Percentiles rank a stretch among this genome's conserved stretches.
These are phyloP conservation scores for Cardiospermum halicacabum DNA, from an alignment of 345 rosid species.

Conservation along the genomic window DNA sequence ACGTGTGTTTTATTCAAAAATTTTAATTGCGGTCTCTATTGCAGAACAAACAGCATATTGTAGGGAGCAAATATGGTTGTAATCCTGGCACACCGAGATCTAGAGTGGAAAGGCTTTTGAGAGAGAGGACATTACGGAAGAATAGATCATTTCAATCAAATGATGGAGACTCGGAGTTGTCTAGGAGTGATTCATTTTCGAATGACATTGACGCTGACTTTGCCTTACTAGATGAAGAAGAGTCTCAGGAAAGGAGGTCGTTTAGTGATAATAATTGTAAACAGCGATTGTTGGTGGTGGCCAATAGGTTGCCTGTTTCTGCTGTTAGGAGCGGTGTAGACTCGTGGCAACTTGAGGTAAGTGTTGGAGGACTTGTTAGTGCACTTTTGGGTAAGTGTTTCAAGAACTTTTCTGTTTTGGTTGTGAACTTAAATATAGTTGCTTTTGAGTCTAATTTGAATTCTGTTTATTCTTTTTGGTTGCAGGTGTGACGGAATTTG, in stretches of 20 bases:
- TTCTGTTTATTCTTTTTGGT: slow-evolving; percentile 1
- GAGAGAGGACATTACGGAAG: slow-evolving; percentile 48
- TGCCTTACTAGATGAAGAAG: slow-evolving; percentile 26
- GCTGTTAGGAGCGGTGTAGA: slow-evolving; percentile 41
- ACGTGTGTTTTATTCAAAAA: not conserved
- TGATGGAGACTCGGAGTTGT: slow-evolving; percentile 31
- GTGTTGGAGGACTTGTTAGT: slow-evolving; percentile 52
- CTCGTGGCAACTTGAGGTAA: slow-evolving; percentile 51
- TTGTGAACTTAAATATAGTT: not conserved
- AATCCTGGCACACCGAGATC: slow-evolving; percentile 38
- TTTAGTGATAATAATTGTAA: slow-evolving; percentile 27
- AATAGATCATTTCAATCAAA: slow-evolving; percentile 16
- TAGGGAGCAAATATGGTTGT: slow-evolving; percentile 34
- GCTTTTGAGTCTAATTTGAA: not conserved
- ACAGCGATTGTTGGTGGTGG: slow-evolving; percentile 54
- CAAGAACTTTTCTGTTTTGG: not conserved
- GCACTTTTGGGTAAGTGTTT: slow-evolving; percentile 46
- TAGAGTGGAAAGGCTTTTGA: slow-evolving; percentile 49
- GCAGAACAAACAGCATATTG: slow-evolving; percentile 26
- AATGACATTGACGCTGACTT: slow-evolving; percentile 23
- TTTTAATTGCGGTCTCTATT: slow-evolving; percentile 25
- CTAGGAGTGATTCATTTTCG: slow-evolving; percentile 15
- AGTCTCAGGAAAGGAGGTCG: slow-evolving; percentile 7
- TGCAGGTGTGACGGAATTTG: slow-evolving; percentile 54
- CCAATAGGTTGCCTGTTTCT: slow-evolving; percentile 57